Evolutionary conservation across 2,329 filamentous ascomycete species (phyloP).

Genomic region (Sclerotinia sclerotiorum): DNA sequence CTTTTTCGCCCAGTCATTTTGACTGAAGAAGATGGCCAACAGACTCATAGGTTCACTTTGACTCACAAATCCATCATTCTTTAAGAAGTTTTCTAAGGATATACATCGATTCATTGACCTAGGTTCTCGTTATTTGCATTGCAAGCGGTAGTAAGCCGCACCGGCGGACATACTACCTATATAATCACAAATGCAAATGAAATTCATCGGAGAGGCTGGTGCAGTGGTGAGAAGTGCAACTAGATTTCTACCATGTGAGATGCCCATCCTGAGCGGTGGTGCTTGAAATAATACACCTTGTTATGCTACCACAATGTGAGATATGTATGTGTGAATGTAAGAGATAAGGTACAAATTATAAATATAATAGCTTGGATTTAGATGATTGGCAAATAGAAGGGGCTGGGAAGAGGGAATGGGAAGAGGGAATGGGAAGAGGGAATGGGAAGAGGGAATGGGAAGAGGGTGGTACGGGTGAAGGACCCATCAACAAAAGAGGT

Average conservation of each 20-base stretch:
- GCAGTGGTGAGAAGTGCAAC: not conserved
- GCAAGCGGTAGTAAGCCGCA: not conserved
- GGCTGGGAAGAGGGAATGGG: no score
- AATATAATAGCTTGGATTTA: not conserved
- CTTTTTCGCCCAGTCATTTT: no score
- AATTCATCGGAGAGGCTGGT: not conserved
- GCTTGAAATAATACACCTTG: not conserved
- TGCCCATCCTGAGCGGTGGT: not conserved
- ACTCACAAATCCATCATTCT: no score
- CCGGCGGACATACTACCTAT: not conserved
- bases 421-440: no score
- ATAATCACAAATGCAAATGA: not conserved
- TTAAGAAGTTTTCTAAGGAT: no score
- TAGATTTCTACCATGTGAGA: not conserved
- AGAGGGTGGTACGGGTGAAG: not conserved
- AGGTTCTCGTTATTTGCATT: no score
- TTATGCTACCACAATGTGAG: conserved; percentile 10
- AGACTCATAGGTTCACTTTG: no score
- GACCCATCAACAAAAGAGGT: not conserved
- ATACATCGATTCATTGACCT: no score
- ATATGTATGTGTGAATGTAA: not conserved
- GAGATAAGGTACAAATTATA: not conserved
- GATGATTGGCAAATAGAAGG: not conserved
- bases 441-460: no score
- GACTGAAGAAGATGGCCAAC: no score